Base-by-base conservation (phyloP, 805 yeast species). In the Ogataea trehalophila region DNA sequence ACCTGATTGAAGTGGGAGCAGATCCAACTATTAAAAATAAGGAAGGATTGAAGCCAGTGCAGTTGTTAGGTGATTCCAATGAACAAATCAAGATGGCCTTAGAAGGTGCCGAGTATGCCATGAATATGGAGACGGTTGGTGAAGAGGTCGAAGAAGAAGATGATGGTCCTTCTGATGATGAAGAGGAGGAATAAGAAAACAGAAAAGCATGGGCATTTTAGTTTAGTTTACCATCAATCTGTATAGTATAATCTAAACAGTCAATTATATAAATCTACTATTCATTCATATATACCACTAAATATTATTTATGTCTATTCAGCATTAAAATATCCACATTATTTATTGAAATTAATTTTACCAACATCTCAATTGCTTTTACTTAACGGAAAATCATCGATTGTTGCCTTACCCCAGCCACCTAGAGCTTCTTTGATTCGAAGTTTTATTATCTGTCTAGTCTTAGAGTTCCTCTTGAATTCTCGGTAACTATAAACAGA, bases 1-100 rank as follows among this genome's bases (percentile, higher is more conserved):
- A 84, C 62, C 75, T 94, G 52, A 71, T 94, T 37, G 97, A 91
- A 59, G 96, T 95, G 29, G 98, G 99, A 3, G 83, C 94, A 1
- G 94, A 91, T 66, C 87, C 95, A 2, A 73, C 76, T 43, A 61
- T 77, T 16, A 74, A 64, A 53, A 86, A 86, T 60, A 75, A 73
- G 35, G 71, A 74, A 37, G 87, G 87, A 22, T 76, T 83, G 57
- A 87, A 79, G 56, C 95, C 98, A 6, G 74, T 85, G 37, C 89
- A 88, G 55, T 72, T 90, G 50, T 50, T 61, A 16, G 75, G 77
- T 8, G 72, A 73, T 20, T 79, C 82, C 15, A 70, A 81, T 49
- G 77, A 73, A 2, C 75, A 78, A 47, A 72, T 92, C 51, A 71
- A 72, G 38, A 81, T 81, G 57, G 68, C 81, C 33, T 74, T 92